Evolutionary conservation across 2,329 filamentous ascomycete species (phyloP).

Genomic region (Epichloe coenophiala): DNA sequence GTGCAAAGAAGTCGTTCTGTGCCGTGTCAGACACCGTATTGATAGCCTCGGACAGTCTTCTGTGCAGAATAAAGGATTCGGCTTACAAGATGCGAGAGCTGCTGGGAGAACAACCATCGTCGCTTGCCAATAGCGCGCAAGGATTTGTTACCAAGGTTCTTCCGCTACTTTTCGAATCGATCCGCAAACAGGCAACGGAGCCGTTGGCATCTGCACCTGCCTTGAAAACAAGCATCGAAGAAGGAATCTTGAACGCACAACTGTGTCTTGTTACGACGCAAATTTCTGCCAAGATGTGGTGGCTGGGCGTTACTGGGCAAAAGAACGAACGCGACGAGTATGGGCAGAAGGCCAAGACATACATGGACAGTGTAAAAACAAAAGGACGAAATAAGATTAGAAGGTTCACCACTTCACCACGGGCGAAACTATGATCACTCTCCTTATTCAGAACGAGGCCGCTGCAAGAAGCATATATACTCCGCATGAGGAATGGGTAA

Average conservation of each 20-base stretch:
- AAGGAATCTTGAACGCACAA: conserved; percentile 10
- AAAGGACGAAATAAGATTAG: background rate
- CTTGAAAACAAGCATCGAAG: background rate
- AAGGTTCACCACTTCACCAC: background rate
- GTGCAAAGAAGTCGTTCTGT: conserved; percentile 19
- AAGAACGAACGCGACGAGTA: conserved; percentile 33
- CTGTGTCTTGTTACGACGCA: conserved; percentile 38
- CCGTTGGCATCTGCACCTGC: background rate
- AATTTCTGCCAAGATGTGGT: conserved; percentile 41
- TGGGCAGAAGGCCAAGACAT: conserved; percentile 30
- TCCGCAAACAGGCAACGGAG: conserved; percentile 23
- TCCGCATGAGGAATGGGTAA: background rate
- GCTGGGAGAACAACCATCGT: conserved; percentile 10
- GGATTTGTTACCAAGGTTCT: conserved; percentile 9
- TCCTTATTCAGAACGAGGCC: background rate
- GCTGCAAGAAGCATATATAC: background rate
- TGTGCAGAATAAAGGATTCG: conserved; percentile 11
- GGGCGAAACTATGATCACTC: background rate
- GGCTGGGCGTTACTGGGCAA: conserved; percentile 40
- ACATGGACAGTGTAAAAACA: conserved; percentile 16
- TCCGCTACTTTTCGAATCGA: conserved; percentile 12
- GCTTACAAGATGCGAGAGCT: conserved; percentile 12
- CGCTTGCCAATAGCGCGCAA: conserved; percentile 8
- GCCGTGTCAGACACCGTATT: conserved; percentile 18
- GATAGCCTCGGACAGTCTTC: conserved; percentile 16